These are phyloP conservation scores for Podospora tetraspora DNA, from an alignment of 495 filamentous ascomycete species.

Conservation along the genomic window DNA sequence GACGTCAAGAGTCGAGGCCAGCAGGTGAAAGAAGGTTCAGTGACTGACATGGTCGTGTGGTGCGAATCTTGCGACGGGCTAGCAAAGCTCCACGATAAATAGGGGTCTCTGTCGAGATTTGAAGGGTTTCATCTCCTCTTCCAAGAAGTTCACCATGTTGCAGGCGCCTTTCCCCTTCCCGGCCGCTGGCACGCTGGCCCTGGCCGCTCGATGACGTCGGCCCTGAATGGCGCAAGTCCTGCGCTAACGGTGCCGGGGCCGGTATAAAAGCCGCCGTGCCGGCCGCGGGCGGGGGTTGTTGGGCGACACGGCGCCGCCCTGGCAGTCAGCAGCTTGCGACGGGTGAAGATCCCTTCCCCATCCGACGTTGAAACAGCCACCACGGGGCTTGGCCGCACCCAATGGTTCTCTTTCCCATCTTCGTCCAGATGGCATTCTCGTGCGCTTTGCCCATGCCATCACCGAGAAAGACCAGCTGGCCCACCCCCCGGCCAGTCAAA, in stretches of 20 bases:
- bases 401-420: background rate
- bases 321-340: background rate
- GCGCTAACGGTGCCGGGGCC: background rate
- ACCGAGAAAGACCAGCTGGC: background rate
- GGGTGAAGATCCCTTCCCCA: background rate
- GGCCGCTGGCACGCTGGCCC: no score
- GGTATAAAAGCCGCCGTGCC: background rate
- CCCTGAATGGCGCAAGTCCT: background rate
- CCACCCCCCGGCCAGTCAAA: background rate
- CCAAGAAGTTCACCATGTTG: background rate
- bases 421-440: background rate
- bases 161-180: background rate
- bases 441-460: background rate
- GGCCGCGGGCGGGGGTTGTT: background rate
- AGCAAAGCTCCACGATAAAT: background rate
- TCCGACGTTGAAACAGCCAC: background rate
- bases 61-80: background rate
- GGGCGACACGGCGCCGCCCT: background rate
- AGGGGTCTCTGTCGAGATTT: background rate
- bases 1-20: background rate
- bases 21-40: background rate
- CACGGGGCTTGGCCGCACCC: background rate
- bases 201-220: background rate
- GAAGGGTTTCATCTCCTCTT: background rate
- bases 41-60: background rate